Evolutionary conservation across 371 early-diverging fungal species (phyloP), one percentile per base, ranked within the genome.

Genomic region (Rhizopus stolonifer): DNA sequence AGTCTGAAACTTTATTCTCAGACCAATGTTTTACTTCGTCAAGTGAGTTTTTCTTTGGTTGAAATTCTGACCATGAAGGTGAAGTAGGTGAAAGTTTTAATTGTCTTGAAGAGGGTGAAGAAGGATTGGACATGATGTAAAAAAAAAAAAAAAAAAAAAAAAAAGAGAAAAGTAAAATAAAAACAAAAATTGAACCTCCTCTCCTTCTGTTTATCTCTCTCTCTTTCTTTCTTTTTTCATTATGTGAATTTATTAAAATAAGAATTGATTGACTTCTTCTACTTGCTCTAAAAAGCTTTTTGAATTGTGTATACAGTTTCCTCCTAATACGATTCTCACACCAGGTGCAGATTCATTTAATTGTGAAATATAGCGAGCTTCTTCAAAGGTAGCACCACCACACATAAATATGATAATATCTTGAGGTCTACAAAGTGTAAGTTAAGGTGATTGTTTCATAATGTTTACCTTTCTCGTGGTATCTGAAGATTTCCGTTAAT

Each of bases 311-410:
- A 96, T 76, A 17, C 75, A 83, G 1, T 95, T 93, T 6, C 98
- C 95, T 24, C 96, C 97, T 3, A 98, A 70, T 21, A 96, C 80
- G 22, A 96, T 70, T 3, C 92, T 77, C 11, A 90, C 81, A 13
- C 92, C 92, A 4, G 90, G 86, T 1, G 74, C 82, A 6, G 83
- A 42, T 2, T 86, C 82, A 65, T 93, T 93, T 9, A 95, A 67
- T 72, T 86, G 83, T 19, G 86, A 74, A 25, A 96, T 78, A 56
- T 89, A 88, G 43, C 86, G 69, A 2, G 94, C 93, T 61, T 98
- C 99, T 48, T 92, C 95, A 71, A 86, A 92, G 0, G 98, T 98
- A 1, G 84, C 77, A 10, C 99, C 99, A 23, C 96, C 96, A 46
- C 94, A 80, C 42, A 97, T 85, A 68, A 95, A 96, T 9, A 97